phyloP scores from a whole-genome alignment of 495 filamentous ascomycete species.

The Hypoxylon lenormandii region DNA sequence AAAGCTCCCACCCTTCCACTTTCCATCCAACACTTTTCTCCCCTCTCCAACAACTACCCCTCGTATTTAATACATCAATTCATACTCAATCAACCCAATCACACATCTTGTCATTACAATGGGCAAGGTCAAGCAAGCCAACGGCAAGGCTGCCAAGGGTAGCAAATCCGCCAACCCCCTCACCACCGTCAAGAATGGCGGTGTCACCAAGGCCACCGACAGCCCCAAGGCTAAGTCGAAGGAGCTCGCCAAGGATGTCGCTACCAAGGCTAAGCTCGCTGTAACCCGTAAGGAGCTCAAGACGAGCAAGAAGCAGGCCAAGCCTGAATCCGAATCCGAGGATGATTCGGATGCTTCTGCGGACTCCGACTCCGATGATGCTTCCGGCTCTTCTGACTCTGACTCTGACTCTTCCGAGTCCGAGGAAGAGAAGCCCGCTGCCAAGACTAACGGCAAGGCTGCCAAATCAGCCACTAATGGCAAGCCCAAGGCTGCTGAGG shows the following conservation, averaged over 20 bases:
- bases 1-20: slow-evolving; percentile 32
- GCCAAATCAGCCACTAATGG: slow-evolving; percentile 28
- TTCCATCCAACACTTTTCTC: slow-evolving; percentile 20
- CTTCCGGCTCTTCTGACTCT: slow-evolving; percentile 10
- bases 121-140: slow-evolving; percentile 69
- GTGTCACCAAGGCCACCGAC: slow-evolving; percentile 59
- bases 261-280: slow-evolving; percentile 48
- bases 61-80: slow-evolving; percentile 33
- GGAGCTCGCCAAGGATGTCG: slow-evolving; percentile 61
- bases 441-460: slow-evolving; percentile 24
- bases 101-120: slow-evolving; percentile 55
- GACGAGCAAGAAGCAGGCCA: slow-evolving; percentile 64
- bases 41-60: slow-evolving; percentile 41
- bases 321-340: slow-evolving; percentile 50
- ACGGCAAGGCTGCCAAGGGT: slow-evolving; percentile 57
- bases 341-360: slow-evolving; percentile 57
- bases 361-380: slow-evolving; percentile 43
- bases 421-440: slow-evolving; percentile 19
- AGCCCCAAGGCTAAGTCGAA: slow-evolving; percentile 67
- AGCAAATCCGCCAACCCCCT: slow-evolving; percentile 54
- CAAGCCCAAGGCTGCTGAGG: slow-evolving; percentile 25
- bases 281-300: slow-evolving; percentile 60
- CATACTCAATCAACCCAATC: slow-evolving; percentile 34
- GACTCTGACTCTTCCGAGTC: slow-evolving; percentile 40
- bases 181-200: slow-evolving; percentile 54